Base-by-base conservation (phyloP, 805 yeast species). In the Scheffersomyces ergatensis region DNA sequence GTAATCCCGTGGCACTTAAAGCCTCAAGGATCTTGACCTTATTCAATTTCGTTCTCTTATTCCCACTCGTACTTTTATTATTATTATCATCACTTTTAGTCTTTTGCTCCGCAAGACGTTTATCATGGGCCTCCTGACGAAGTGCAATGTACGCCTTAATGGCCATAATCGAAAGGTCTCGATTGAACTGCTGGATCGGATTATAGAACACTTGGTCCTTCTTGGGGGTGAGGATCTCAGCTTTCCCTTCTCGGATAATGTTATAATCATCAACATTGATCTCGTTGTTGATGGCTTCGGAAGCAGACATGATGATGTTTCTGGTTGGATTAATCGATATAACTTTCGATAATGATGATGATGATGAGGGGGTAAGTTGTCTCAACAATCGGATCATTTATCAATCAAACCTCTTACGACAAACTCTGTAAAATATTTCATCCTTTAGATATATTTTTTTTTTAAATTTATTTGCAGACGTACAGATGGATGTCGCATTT, bases 121-220 rank as follows among this genome's bases (percentile, higher is more conserved):
- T 23, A 43, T 47, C 40, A 42, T 43, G 19, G 16, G 14, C 38
- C 35, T 48, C 48, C 33, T 47, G 38, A 46, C 79, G 82, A 26
- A 84, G 52, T 40, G 83, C 80, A 31, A 83, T 74, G 92, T 95
- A 93, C 0, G 98, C 95, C 42, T 82, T 77, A 45, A 93, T 90
- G 7, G 88, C 89, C 51, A 84, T 68, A 5, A 88, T 85, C 49
- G 95, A 85, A 36, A 93, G 66, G 58, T 93, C 99, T 53, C 99
- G 77, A 62, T 93, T 93, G 65, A 89, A 93, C 64, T 92, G 98
- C 65, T 93, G 99, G 41, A 93, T 85, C 8, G 96, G 97, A 59
- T 93, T 93, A 65, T 93, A 93, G 58, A 93, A 93, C 9, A 93
- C 99, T 44, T 75, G 73, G 50, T 86, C 89, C 36, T 82, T 82